Conservation (phyloP, 2,329 filamentous ascomycete species). For the Penicillium freii region DNA sequence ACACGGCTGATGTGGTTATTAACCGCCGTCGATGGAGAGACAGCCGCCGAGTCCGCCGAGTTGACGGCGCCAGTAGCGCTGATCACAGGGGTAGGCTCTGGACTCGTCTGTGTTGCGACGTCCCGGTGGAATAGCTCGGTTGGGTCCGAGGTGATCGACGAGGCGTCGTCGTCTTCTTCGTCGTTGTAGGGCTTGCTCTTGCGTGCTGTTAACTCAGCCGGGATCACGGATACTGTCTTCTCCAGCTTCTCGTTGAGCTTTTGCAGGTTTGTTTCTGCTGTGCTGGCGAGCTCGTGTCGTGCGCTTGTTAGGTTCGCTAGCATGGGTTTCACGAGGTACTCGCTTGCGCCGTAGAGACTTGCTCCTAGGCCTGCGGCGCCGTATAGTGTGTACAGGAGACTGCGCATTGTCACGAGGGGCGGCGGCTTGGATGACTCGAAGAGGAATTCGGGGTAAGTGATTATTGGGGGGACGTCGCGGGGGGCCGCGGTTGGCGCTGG, state of each 20-base stretch:
- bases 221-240: conserved; percentile 53
- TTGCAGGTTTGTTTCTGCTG: conserved; percentile 52
- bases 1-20: conserved; percentile 47
- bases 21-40: conserved; percentile 28
- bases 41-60: conserved; percentile 10
- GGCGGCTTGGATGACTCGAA: conserved; percentile 58
- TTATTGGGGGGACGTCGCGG: conserved; percentile 58
- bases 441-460: conserved; percentile 67
- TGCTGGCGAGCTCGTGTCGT: conserved; percentile 57
- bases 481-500: conserved; percentile 19
- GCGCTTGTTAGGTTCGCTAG: conserved; percentile 52
- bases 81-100: conserved; percentile 28
- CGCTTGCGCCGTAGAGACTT: conserved; percentile 57
- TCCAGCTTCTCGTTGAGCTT: conserved; percentile 58
- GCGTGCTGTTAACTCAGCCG: conserved; percentile 34
- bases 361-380: conserved; percentile 55
- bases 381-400: conserved; percentile 57
- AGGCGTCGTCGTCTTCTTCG: conserved; percentile 36
- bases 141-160: conserved; percentile 54
- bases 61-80: conserved; percentile 25
- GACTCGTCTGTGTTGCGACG: conserved; percentile 61
- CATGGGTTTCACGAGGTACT: conserved; percentile 61
- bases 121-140: conserved; percentile 65
- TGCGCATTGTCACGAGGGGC: conserved; percentile 58
- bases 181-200: conserved; percentile 23